Evolutionary conservation across 352 stramenopile species (phyloP).

Genomic region (Globisporangium echinulatum): DNA sequence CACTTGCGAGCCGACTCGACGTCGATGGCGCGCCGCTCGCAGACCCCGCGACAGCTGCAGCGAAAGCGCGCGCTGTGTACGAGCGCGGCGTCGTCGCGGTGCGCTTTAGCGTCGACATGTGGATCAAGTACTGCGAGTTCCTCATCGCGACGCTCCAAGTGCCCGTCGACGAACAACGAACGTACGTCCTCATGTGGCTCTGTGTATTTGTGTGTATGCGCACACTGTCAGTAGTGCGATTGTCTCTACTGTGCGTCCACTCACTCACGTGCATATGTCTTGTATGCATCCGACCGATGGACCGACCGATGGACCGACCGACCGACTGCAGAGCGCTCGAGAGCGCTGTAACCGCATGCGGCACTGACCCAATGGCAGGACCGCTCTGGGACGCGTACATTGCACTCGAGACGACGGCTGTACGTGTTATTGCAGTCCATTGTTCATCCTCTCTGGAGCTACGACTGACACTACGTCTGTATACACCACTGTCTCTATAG

Average conservation of each 20-base stretch:
- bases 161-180: constrained; percentile 54
- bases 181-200: constrained; percentile 16
- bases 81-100: constrained; percentile 63
- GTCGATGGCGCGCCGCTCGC: constrained; percentile 34
- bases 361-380: constrained; percentile 55
- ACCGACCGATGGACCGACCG: constrained; percentile 4
- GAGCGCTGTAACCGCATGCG: constrained; percentile 45
- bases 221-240: background rate
- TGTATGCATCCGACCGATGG: too few species aligned
- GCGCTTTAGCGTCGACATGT: constrained; percentile 74
- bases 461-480: background rate
- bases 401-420: constrained; percentile 69
- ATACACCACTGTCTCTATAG: constrained; percentile 19
- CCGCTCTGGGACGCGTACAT: constrained; percentile 78
- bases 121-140: constrained; percentile 81
- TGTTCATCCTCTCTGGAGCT: background rate
- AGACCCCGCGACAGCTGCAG: constrained; percentile 33
- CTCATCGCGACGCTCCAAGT: constrained; percentile 52
- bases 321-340: constrained; percentile 41
- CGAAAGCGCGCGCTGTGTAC: constrained; percentile 51
- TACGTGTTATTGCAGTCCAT: constrained; percentile 16
- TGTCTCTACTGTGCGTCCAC: background rate
- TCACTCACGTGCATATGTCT: background rate
- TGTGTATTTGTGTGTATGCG: background rate
- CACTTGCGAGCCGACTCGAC: constrained; percentile 21